Evolutionary conservation across 768 basidiomycete genomes (phyloP).

Genomic region (Tricholoma hemisulphureum): DNA sequence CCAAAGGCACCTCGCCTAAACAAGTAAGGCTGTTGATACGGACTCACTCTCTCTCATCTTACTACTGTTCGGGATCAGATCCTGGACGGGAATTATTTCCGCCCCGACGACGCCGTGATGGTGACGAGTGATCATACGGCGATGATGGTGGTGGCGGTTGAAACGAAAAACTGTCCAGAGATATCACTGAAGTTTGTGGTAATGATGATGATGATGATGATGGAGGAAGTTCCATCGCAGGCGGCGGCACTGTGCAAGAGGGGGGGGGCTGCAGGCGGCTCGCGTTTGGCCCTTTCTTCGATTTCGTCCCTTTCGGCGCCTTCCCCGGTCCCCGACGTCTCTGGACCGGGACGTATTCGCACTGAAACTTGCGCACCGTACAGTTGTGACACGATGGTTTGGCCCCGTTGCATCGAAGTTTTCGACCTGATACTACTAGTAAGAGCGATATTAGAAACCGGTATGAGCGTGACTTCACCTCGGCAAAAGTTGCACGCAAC

Average conservation of each 20-base stretch:
- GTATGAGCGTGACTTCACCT: constrained; percentile 38
- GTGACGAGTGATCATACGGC: constrained; percentile 12
- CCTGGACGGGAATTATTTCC: constrained; percentile 17
- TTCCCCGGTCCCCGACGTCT: constrained; percentile 75
- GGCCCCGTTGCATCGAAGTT: constrained; percentile 70
- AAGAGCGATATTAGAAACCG: constrained; percentile 1
- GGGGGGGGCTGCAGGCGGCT: constrained; percentile 17
- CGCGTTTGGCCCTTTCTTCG: constrained; percentile 35
- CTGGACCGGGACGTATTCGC: constrained; percentile 50
- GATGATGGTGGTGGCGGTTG: constrained; percentile 25
- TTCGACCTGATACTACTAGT: constrained; percentile 50
- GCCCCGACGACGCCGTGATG: constrained; percentile 11
- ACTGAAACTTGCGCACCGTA: constrained; percentile 46
- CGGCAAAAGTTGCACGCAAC: constrained; percentile 81
- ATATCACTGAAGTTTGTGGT: constrained; percentile 28
- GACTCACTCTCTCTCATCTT: constrained; percentile 6
- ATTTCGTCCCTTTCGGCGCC: constrained; percentile 58
- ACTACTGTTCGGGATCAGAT: constrained; percentile 38
- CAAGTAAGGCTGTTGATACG: constrained; percentile 16
- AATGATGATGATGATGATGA: constrained; percentile 15
- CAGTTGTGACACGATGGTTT: constrained; percentile 67
- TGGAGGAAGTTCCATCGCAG: too few species aligned
- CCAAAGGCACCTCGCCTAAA: constrained; percentile 25
- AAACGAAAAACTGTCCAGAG: constrained; percentile 29
- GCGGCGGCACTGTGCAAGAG: constrained; percentile 9